Evolutionary conservation across 2,329 filamentous ascomycete species (phyloP), one percentile per base, ranked within the genome.

Genomic region (Chaetomiaceae sp.): DNA sequence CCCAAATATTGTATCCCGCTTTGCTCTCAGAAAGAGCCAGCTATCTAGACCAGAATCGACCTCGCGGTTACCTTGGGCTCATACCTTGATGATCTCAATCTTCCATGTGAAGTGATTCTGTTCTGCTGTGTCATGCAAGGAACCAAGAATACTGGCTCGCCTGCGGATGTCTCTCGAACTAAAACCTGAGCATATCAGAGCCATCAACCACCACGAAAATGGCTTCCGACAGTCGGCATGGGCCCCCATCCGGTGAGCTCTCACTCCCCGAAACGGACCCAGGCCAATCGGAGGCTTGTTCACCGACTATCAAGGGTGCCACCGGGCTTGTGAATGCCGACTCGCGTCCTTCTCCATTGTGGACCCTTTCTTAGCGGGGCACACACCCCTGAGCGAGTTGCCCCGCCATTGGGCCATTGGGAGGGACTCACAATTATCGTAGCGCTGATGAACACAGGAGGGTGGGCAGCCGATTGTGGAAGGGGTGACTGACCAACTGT

Each of bases 21-120:
- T 42, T 20, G 42, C 40, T 9, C 42, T 13, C 11, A 32, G 29
- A 36, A 48, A n/a, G 33, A 18, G 32, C 30, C 29, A 49, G 54
- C 48, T 25, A 48, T 55, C 29, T 49, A 51, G 40, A 53, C 46
- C 54, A 59, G 52, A 57, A 57, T 59, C 50, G 47, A 57, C 54
- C 57, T 57, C 54, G 40, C 46, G 38, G 45, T 53, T 53, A 40
- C 53, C 55, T 54, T 53, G 20, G 18, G 20, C 34, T 29, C 7
- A 9, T 43, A 43, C 20, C n/a, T 43, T 30, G n/a, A 13, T 4
- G 18, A 7, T 10, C 7, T 43, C 7, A 10, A 2, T 10, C 30
- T 13, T 13, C 20, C 7, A 34, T 16, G 23, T 41, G 23, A 41
- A n/a, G 25, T 20, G 9, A 9, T 27, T 27, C 9, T 27, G n/a